phyloP scores from a whole-genome alignment of 139 green algal genomes.

The Chlamydomonas applanata region DNA sequence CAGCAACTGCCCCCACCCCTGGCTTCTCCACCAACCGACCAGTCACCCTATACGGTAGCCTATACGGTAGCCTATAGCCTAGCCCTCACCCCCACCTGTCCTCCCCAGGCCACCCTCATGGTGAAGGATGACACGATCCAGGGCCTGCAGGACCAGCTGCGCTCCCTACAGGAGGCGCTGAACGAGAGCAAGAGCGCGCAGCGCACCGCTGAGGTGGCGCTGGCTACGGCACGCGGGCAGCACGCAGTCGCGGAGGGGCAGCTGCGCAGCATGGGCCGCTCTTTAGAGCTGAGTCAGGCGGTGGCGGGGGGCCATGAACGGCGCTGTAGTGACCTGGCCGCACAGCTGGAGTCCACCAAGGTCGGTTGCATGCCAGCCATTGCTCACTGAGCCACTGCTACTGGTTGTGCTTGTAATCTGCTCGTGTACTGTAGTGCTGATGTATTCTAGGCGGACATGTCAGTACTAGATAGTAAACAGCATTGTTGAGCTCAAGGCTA shows the following conservation, averaged over 20 bases:
- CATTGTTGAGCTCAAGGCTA: too few relatives aligned
- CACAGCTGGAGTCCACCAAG: background rate
- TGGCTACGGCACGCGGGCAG: constrained; percentile 1
- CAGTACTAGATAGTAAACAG: too few relatives aligned
- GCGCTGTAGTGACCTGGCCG: background rate
- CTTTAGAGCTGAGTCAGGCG: background rate
- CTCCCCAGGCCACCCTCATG: background rate
- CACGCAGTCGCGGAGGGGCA: background rate
- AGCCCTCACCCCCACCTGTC: background rate
- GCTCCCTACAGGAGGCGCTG: background rate
- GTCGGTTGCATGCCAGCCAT: too few relatives aligned
- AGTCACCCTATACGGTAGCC: too few relatives aligned
- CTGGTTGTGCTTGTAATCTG: too few relatives aligned
- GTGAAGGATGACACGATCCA: background rate
- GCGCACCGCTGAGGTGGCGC: background rate
- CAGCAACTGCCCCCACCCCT: too few relatives aligned
- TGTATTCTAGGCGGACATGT: too few relatives aligned
- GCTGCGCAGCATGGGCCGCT: background rate
- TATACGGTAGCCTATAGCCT: too few relatives aligned
- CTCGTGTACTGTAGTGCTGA: too few relatives aligned
- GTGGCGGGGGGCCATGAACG: background rate
- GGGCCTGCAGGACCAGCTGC: background rate
- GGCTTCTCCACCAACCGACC: too few relatives aligned
- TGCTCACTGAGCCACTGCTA: too few relatives aligned
- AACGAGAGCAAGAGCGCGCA: background rate